Evolutionary conservation across 345 rosid species (phyloP).

Genomic region (Arabidopsis suecica): DNA sequence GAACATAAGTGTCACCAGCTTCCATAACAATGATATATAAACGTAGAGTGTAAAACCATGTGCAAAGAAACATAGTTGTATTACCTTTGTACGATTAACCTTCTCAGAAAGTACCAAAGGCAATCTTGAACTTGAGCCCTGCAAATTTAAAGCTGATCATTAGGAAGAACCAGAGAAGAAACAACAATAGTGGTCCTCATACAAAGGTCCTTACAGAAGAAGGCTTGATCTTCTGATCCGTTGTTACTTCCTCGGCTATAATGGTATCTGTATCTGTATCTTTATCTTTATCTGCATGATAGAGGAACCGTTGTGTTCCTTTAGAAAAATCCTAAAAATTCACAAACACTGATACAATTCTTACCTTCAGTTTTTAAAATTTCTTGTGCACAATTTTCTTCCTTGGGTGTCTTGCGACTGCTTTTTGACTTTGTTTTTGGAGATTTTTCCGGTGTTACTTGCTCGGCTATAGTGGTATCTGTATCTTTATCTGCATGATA

Average conservation of each 20-base stretch:
- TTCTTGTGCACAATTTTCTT: slow-evolving; percentile 46
- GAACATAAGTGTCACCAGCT: slow-evolving; percentile 4
- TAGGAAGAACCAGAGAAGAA: slow-evolving; percentile 31
- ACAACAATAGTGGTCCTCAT: slow-evolving; percentile 17
- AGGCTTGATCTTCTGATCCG: slow-evolving; percentile 57
- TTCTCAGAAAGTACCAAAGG: slow-evolving; percentile 94
- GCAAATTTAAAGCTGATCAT: slow-evolving; percentile 42
- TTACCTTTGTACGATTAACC: slow-evolving; percentile 84
- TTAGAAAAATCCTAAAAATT: not conserved
- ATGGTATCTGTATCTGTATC: slow-evolving; percentile 51
- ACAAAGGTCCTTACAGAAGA: slow-evolving; percentile 63
- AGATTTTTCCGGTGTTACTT: slow-evolving; percentile 61
- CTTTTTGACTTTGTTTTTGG: slow-evolving; percentile 47
- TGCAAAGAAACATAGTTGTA: slow-evolving; percentile 29
- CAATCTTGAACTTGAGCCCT: slow-evolving; percentile 77
- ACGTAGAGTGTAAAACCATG: not conserved
- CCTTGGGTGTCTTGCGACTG: slow-evolving; percentile 42
- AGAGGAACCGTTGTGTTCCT: slow-evolving; percentile 3
- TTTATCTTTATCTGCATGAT: slow-evolving; percentile 57
- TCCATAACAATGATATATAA: slow-evolving; percentile 7
- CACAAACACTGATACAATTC: not conserved
- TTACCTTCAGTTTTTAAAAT: slow-evolving; percentile 55
- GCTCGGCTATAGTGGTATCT: slow-evolving; percentile 53
- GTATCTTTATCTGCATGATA: slow-evolving; percentile 57
- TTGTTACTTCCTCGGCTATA: slow-evolving; percentile 54